Percentiles rank a stretch among this genome's conserved stretches.
Conservation (phyloP, 768 basidiomycete genomes). For the Lactarius vividus region DNA sequence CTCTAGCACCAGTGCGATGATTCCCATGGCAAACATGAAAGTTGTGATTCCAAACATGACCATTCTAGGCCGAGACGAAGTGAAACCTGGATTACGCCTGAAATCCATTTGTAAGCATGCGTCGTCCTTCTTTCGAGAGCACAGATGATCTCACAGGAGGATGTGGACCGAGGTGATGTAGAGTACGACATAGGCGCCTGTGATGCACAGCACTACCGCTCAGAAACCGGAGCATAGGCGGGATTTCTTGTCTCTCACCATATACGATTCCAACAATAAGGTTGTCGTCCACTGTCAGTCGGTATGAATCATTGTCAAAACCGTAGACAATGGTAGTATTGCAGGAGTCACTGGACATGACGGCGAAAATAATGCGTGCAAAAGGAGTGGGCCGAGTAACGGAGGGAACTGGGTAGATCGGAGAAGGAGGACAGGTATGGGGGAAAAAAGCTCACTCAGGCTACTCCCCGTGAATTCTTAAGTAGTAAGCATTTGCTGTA, state of each 20-base stretch:
- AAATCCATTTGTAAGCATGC: background rate
- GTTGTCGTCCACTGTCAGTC: no score
- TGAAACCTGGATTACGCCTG: slow-evolving; percentile 10
- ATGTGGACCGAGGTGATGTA: slow-evolving; percentile 10
- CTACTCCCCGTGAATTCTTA: no score
- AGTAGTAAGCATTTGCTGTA: no score
- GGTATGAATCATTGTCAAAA: no score
- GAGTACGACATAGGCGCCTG: slow-evolving; percentile 6
- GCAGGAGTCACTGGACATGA: no score
- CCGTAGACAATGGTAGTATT: no score
- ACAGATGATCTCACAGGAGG: slow-evolving; percentile 8
- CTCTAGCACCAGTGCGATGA: slow-evolving; percentile 12
- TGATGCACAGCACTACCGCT: no score
- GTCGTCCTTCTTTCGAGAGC: background rate
- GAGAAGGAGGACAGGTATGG: no score
- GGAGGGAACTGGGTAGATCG: no score
- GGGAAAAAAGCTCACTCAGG: no score
- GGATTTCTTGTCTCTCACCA: background rate
- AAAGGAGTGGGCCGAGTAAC: no score
- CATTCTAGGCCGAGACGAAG: slow-evolving; percentile 10
- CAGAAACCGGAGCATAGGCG: background rate
- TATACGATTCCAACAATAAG: slow-evolving; percentile 17
- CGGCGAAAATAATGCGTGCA: no score
- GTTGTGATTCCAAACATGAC: background rate
- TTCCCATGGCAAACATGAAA: slow-evolving; percentile 11